Conservation (phyloP, 148 eudicot genomes). For the Heliamphora exappendiculata region DNA sequence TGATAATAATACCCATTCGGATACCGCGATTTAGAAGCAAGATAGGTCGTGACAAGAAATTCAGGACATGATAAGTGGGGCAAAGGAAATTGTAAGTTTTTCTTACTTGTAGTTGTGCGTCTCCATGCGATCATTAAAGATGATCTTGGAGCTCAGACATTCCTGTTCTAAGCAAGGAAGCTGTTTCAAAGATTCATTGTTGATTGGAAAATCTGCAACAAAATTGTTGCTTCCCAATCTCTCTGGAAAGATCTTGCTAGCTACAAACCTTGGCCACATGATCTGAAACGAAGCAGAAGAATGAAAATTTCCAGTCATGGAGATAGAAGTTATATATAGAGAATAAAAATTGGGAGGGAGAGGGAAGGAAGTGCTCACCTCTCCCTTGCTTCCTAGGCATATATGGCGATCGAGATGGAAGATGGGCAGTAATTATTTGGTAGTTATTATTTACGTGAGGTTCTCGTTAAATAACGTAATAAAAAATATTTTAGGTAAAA, state of each 20-base stretch:
- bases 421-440: too few species aligned
- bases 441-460: too few species aligned
- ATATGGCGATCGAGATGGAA: too few species aligned
- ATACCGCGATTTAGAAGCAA: too few species aligned
- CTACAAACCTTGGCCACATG: conserved; percentile 33
- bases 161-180: conserved; percentile 14
- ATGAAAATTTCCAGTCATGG: neutral
- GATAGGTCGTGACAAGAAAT: too few species aligned
- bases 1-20: too few species aligned
- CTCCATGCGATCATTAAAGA: conserved; percentile 6
- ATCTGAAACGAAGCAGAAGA: neutral
- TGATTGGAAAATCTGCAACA: conserved; percentile 24
- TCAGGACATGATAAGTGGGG: neutral
- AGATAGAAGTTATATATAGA: neutral
- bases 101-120: conserved; percentile 24
- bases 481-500: too few species aligned
- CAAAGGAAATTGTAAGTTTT: neutral
- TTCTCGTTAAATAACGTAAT: too few species aligned
- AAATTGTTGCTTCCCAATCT: conserved; percentile 29
- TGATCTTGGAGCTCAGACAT: neutral
- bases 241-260: conserved; percentile 26
- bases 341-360: conserved; percentile 9
- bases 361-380: conserved; percentile 24
- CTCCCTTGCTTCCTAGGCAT: too few species aligned
- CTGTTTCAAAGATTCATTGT: conserved; percentile 4